Percentiles rank a stretch among this genome's conserved stretches.
Evolutionary conservation across 371 early-diverging fungal genomes (phyloP).

Genomic region (Lichtheimia corymbifera): DNA sequence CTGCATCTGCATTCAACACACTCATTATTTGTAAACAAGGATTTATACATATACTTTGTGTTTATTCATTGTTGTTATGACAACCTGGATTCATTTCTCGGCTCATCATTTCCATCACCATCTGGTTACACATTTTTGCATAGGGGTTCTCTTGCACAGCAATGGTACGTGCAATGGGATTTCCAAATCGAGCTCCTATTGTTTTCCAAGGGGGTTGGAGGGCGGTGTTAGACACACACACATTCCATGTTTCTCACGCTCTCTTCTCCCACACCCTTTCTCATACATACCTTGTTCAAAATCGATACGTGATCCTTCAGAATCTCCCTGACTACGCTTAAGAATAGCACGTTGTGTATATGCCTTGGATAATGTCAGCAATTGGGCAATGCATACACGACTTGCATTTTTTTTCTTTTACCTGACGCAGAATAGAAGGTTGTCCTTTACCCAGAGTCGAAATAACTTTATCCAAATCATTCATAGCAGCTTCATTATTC

Average conservation of each 20-base stretch:
- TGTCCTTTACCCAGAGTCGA: conserved; percentile 57
- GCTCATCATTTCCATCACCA: conserved; percentile 71
- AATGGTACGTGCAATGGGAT: conserved; percentile 76
- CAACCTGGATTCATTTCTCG: conserved; percentile 34
- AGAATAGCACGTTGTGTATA: conserved; percentile 87
- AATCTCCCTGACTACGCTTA: conserved; percentile 63
- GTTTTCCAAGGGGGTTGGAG: not conserved
- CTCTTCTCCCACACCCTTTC: too few relatives aligned
- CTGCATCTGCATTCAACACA: not conserved
- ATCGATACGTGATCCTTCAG: conserved; percentile 67
- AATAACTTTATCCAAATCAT: conserved; percentile 77
- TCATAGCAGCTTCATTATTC: conserved; percentile 54
- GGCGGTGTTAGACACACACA: not conserved
- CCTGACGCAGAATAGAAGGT: conserved; percentile 70
- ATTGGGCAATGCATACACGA: not conserved
- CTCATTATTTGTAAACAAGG: not conserved
- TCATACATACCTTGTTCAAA: conserved; percentile 62
- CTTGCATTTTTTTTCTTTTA: conserved; percentile 12
- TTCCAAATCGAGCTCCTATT: conserved; percentile 78
- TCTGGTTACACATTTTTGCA: conserved; percentile 85
- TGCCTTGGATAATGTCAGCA: conserved; percentile 47
- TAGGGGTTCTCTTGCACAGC: conserved; percentile 86
- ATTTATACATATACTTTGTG: not conserved
- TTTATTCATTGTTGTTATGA: conserved; percentile 3
- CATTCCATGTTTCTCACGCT: not conserved